These are phyloP conservation scores for Epipyxis sp. DNA, from an alignment of 108 stramenopile species.

Conservation along the genomic window DNA sequence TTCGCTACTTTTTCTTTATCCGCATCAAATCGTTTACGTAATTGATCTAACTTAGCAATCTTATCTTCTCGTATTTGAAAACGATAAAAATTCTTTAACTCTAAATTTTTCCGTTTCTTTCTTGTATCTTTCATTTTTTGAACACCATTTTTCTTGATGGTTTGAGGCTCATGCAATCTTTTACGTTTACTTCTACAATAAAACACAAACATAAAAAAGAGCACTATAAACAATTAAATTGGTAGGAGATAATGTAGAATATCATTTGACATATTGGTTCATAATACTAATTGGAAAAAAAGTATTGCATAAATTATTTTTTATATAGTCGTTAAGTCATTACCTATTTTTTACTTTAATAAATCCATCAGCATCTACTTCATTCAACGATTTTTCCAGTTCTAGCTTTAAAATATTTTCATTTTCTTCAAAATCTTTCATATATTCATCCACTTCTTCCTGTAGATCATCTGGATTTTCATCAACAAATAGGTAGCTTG, in stretches of 20 bases:
- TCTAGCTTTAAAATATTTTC: background rate
- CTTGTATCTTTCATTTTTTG: background rate
- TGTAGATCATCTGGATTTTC: background rate
- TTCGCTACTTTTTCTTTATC: conserved; percentile 9
- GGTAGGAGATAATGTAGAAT: background rate
- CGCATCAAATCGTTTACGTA: background rate
- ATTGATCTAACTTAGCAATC: background rate
- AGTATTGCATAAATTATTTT: no score
- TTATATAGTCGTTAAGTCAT: no score
- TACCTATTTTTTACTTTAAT: background rate
- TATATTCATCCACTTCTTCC: background rate
- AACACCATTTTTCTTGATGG: background rate
- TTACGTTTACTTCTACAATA: background rate
- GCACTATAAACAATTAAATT: background rate
- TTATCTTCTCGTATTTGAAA: conserved; percentile 19
- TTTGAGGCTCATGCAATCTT: background rate
- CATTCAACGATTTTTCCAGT: background rate
- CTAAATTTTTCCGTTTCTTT: conserved; percentile 8
- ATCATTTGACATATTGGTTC: no score
- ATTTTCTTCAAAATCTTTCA: background rate
- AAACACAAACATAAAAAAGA: background rate
- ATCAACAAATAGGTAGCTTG: background rate
- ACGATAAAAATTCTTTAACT: conserved; percentile 22
- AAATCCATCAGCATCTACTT: background rate
- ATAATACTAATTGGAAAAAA: no score